phyloP scores from a whole-genome alignment of 2,329 filamentous ascomycete species.

The Beauveria asiatica region DNA sequence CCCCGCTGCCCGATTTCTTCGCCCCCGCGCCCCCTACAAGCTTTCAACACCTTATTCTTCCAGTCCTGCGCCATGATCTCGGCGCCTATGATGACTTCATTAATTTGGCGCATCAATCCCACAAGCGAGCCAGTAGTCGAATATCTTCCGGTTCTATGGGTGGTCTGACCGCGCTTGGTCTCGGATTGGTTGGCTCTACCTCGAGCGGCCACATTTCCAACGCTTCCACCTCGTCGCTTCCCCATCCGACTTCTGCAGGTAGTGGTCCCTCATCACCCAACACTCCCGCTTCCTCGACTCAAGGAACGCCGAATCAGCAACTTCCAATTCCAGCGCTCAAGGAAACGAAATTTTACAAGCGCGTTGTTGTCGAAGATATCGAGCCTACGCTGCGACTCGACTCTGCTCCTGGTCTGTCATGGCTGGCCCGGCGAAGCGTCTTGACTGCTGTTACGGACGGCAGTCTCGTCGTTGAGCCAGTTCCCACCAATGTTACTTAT shows the following conservation, averaged over 20 bases:
- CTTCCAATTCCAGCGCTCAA: constrained; percentile 56
- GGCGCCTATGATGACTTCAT: constrained; percentile 78
- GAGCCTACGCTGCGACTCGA: constrained; percentile 90
- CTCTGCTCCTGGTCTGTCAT: constrained; percentile 81
- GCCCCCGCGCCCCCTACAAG: constrained; percentile 55
- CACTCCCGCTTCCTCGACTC: constrained; percentile 42
- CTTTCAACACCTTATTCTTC: constrained; percentile 75
- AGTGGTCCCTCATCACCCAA: constrained; percentile 51
- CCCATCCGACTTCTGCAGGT: constrained; percentile 34
- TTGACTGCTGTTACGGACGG: constrained; percentile 77
- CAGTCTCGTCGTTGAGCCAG: constrained; percentile 80
- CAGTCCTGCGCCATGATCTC: constrained; percentile 75
- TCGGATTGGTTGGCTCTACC: constrained; percentile 37
- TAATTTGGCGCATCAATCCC: constrained; percentile 62
- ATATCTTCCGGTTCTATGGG: constrained; percentile 61
- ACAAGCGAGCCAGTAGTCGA: constrained; percentile 52
- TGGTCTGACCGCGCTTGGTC: constrained; percentile 37
- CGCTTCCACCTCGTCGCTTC: constrained; percentile 52
- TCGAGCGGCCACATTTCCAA: constrained; percentile 45
- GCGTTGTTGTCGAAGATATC: constrained; percentile 79
- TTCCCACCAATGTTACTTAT: constrained; percentile 51
- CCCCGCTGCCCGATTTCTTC: constrained; percentile 34
- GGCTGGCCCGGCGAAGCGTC: constrained; percentile 82
- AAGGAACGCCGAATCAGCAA: constrained; percentile 31
- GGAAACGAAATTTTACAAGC: constrained; percentile 91